Evolutionary conservation across 2,329 filamentous ascomycete genomes (phyloP), one percentile per base, ranked within the genome.

Genomic region (Macrophomina tecta): DNA sequence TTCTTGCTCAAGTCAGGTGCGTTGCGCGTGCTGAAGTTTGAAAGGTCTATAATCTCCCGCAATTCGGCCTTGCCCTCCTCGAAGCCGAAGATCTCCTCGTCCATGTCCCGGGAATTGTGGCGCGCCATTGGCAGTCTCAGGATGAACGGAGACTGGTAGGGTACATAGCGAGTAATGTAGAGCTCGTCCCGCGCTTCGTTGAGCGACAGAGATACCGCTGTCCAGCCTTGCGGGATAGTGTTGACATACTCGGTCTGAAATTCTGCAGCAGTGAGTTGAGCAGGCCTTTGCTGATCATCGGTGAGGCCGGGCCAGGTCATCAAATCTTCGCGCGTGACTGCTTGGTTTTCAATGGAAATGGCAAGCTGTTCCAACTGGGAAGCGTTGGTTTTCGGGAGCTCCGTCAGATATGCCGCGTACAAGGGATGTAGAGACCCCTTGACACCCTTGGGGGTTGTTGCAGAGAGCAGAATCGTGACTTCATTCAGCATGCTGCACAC

Each of bases 161-260:
- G 85, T 69, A 92, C 89, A 40, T 97, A 88, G 72, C 93, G 93
- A n/a, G 92, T 94, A 69, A 98, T 89, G 71, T 92, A 93, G 4
- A 99, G 86, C 74, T 98, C 95, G 65, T 92, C 91, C 46, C 85
- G 87, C 71, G 90, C 90, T 64, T 97, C 91, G 73, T 91, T 95
- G 16, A 99, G 80, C 0, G 91, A 91, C 52, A 99, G 82, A 0
- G 94, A 98, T 9, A 99, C 82, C 1, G 94, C 91, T 55, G 89
- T 93, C 95, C 95, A 99, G 6, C 85, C 83, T 46, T 83, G 80
- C 0, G 95, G 96, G 5, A 99, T 88, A 60, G 94, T 90, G 73
- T 97, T 91, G 61, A 97, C 85, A 72, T 93, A 97, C 53, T 94
- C 87, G 69, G 86, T 84, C 75, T 94, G 91, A 73, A 97, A 96